phyloP scores from a whole-genome alignment of 306 rosid genomes.

The Canavalia ensiformis region DNA sequence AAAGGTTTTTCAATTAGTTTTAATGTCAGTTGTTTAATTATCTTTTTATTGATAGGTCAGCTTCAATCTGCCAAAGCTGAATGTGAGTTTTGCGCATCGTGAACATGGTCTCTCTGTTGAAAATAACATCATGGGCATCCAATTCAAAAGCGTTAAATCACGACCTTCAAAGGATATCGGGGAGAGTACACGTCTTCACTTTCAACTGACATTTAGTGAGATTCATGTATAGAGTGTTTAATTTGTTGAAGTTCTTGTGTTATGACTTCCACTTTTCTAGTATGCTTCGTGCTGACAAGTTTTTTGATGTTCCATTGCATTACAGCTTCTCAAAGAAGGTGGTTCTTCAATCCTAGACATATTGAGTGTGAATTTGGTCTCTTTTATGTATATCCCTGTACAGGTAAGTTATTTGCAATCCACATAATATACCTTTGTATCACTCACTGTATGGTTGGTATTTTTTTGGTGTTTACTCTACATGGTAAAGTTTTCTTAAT shows the following conservation, averaged over 20 bases:
- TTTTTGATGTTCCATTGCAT: slow-evolving; percentile 40
- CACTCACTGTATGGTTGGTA: slow-evolving; percentile 10
- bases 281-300: slow-evolving; percentile 48
- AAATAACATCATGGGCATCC: slow-evolving; percentile 80
- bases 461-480: slow-evolving; percentile 18
- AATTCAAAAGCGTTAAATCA: slow-evolving; percentile 73
- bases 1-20: slow-evolving; percentile 29
- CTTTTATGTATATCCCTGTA: slow-evolving; percentile 71
- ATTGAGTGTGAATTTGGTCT: slow-evolving; percentile 64
- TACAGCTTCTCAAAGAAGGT: slow-evolving; percentile 87
- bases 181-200: slow-evolving; percentile 86
- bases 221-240: slow-evolving; percentile 76
- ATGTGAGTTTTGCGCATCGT: slow-evolving; percentile 70
- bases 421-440: slow-evolving; percentile 23
- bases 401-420: slow-evolving; percentile 65
- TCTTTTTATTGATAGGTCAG: slow-evolving; percentile 66
- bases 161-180: slow-evolving; percentile 65
- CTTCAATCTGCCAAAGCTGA: slow-evolving; percentile 79
- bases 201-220: slow-evolving; percentile 81
- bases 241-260: slow-evolving; percentile 44
- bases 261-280: slow-evolving; percentile 28
- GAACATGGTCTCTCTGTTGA: slow-evolving; percentile 73
- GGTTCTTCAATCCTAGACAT: slow-evolving; percentile 84
- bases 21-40: slow-evolving; percentile 34
- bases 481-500: not conserved